Percentiles rank a stretch among this genome's conserved stretches.
phyloP scores from a whole-genome alignment of 148 eudicot genomes.

The Selenicereus undatus region DNA sequence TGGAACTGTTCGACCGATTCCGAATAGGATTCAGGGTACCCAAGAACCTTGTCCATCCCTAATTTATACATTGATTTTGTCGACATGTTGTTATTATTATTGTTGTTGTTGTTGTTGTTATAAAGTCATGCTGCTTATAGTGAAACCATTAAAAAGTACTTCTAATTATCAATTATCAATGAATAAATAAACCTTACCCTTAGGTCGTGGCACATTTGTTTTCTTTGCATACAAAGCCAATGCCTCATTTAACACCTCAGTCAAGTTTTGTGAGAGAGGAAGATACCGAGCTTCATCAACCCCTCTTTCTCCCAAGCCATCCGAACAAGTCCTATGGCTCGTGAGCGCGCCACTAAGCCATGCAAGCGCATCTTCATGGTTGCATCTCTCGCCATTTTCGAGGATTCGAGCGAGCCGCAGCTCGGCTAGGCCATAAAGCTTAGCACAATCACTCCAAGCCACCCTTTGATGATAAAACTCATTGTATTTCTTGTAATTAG shows the following conservation, averaged over 20 bases:
- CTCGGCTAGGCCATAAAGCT: slow-evolving; percentile 52
- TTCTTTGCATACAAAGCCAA: slow-evolving; percentile 29
- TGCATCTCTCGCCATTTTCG: slow-evolving; percentile 9
- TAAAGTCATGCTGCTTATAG: no score
- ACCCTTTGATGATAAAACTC: slow-evolving; percentile 5
- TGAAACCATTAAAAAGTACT: no score
- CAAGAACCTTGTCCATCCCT: no score
- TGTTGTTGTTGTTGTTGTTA: no score
- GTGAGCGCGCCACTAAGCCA: slow-evolving; percentile 67
- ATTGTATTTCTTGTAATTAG: neutral
- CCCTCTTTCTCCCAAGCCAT: slow-evolving; percentile 53
- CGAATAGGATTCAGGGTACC: no score
- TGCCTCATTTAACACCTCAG: slow-evolving; percentile 20
- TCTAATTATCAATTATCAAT: neutral
- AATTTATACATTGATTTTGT: no score
- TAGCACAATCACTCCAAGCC: slow-evolving; percentile 51
- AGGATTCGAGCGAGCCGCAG: slow-evolving; percentile 36
- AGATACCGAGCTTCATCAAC: slow-evolving; percentile 21
- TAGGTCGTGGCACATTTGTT: neutral
- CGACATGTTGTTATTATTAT: no score
- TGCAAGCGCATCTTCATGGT: slow-evolving; percentile 44
- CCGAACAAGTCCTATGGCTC: slow-evolving; percentile 64
- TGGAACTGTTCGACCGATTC: no score
- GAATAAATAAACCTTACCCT: slow-evolving; percentile 13
- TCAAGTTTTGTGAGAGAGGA: slow-evolving; percentile 30